Base-by-base conservation (phyloP, 2,329 filamentous ascomycete genomes). In the Colletotrichum sp. region DNA sequence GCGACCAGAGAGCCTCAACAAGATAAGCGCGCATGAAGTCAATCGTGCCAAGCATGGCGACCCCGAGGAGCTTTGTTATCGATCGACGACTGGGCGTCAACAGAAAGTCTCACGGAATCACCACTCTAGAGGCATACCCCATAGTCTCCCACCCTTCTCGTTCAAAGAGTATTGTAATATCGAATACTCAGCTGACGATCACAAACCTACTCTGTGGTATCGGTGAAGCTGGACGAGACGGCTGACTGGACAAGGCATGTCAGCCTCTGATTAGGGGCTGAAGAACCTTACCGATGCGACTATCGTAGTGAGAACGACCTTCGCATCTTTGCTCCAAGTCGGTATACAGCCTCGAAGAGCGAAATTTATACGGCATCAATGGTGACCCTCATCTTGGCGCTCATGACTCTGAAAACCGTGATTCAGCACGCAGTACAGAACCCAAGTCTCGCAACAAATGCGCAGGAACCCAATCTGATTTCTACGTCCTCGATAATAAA, bases 31-130 rank as follows among this genome's bases (percentile, higher is more conserved):
- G 32, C 32, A 39, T 16, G 36, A 2, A 8, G 3, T 16, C 15
- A 4, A 39, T 16, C 2, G 2, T 19, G 16, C 16, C 39, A 44
- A 11, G 16, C 39, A 44, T 44, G 0, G 2, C 8, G 39, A 44
- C 1, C 39, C 39, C 0, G 16, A n/a, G 16, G 19, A 44, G 39
- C 0, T 44, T 0, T n/a, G 39, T 44, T n/a, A 2, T 44, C 4
- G 19, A 44, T 44, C 39, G 0, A 44, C 0, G 39, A 44, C 39
- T 44, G 19, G 39, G 4, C 19, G 19, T 11, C 39, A 44, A 0
- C 19, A 44, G 39, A 12, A 44, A 44, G 39, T n/a, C 19, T 44
- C 39, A 44, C 39, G 19, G n/a, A 6, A 9, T 44, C 0, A n/a
- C 39, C 39, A 44, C 39, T 3, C 0, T 0, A 44, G 39, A 44